Percentiles rank a stretch among this genome's conserved stretches.
Evolutionary conservation across 2,329 filamentous ascomycete genomes (phyloP).

Genomic region (Thielaviopsis populi): DNA sequence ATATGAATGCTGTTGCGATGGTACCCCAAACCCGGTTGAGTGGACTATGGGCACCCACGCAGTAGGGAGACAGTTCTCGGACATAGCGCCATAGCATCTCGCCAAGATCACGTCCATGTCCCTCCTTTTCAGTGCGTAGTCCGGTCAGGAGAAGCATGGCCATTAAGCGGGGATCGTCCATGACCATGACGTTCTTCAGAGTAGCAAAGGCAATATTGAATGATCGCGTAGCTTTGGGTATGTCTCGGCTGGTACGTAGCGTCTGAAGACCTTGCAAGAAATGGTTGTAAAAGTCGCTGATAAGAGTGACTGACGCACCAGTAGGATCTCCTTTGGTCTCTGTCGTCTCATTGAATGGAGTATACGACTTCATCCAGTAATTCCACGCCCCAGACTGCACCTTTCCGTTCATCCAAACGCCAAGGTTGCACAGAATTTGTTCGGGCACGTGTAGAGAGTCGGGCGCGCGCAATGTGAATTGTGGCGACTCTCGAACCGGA

Average conservation of each 20-base stretch:
- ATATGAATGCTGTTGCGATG: constrained; percentile 14
- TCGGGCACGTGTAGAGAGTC: constrained; percentile 14
- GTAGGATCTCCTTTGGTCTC: constrained; percentile 13
- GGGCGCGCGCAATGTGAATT: constrained; percentile 9
- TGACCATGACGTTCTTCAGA: constrained; percentile 11
- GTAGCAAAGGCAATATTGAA: constrained; percentile 17
- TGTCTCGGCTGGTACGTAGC: constrained; percentile 5
- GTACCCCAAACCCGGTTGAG: constrained; percentile 15
- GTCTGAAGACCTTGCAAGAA: constrained; percentile 14
- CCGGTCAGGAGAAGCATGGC: constrained; percentile 14
- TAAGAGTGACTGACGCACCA: constrained; percentile 13
- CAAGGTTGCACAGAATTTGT: constrained; percentile 12
- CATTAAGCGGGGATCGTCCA: constrained; percentile 16
- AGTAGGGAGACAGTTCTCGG: constrained; percentile 12
- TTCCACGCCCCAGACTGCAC: constrained; percentile 14
- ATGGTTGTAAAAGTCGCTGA: constrained; percentile 17
- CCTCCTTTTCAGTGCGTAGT: constrained; percentile 15
- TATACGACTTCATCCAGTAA: constrained; percentile 7
- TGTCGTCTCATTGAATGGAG: constrained; percentile 7
- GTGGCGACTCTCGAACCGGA: constrained; percentile 8
- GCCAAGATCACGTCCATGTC: constrained; percentile 13
- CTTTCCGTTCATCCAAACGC: constrained; percentile 12
- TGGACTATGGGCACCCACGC: constrained; percentile 13
- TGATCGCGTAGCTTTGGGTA: constrained; percentile 9
- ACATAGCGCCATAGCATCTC: constrained; percentile 17